These are phyloP conservation scores for Fusarium liriodendri DNA, from an alignment of 2,329 filamentous ascomycete genomes.

Conservation along the genomic window DNA sequence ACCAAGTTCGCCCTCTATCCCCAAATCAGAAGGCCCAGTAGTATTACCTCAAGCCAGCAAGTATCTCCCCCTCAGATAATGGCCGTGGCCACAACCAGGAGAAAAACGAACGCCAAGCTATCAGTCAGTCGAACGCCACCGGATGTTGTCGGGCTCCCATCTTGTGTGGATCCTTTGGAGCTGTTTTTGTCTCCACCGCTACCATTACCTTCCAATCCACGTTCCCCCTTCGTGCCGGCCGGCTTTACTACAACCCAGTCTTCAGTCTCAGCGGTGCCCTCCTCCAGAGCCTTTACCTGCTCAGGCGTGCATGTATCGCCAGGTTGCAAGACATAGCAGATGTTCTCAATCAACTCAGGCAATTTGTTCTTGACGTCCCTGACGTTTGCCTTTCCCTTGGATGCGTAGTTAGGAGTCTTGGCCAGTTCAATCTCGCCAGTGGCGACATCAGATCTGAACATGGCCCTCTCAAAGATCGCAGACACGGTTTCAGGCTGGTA, in stretches of 20 bases:
- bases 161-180: background rate
- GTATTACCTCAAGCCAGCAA: background rate
- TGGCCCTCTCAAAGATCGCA: slow-evolving; percentile 66
- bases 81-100: background rate
- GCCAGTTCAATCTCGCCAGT: slow-evolving; percentile 57
- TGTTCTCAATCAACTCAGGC: slow-evolving; percentile 1
- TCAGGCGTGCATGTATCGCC: background rate
- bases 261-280: background rate
- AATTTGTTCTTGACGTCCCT: background rate
- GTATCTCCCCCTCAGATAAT: background rate
- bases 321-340: background rate
- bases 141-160: background rate
- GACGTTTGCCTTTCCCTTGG: background rate
- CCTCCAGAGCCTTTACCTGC: background rate
- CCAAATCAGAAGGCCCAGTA: background rate
- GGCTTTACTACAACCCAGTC: background rate
- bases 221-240: background rate
- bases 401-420: background rate
- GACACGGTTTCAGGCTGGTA: slow-evolving; percentile 68
- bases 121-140: background rate
- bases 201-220: background rate
- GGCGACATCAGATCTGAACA: slow-evolving; percentile 63
- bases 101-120: background rate
- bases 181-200: background rate
- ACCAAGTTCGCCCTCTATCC: background rate